phyloP scores from a whole-genome alignment of 305 asterid genomes.

The Fraxinus baroniana region DNA sequence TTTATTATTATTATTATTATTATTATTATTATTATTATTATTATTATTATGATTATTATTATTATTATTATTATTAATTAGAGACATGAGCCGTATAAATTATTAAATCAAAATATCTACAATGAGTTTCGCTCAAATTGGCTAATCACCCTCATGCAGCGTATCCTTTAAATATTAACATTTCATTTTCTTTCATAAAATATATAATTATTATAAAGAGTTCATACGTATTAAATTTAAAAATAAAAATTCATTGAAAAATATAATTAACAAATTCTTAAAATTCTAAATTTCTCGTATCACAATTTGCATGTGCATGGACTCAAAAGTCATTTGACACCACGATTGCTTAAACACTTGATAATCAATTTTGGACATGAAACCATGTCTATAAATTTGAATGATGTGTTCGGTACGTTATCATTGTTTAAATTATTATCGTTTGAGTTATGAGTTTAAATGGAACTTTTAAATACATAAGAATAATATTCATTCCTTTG shows the following conservation, averaged over 20 bases:
- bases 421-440: background rate
- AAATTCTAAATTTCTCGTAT: background rate
- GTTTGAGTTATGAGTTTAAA: background rate
- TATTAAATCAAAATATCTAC: no score
- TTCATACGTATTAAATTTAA: background rate
- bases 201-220: no score
- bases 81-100: no score
- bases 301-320: background rate
- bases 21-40: no score
- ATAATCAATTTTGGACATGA: background rate
- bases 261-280: background rate
- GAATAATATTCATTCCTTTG: background rate
- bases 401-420: background rate
- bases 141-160: no score
- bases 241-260: background rate
- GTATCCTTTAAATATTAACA: no score
- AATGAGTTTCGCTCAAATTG: no score
- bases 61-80: no score
- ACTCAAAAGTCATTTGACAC: background rate
- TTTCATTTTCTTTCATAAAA: no score
- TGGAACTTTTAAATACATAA: background rate
- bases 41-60: no score
- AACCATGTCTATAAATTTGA: background rate
- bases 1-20: no score
- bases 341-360: background rate